Percentiles rank a stretch among this genome's conserved stretches.
Conservation (phyloP, 202 grass and related monocot genomes). For the Schoenoplectus tabernaemontani region DNA sequence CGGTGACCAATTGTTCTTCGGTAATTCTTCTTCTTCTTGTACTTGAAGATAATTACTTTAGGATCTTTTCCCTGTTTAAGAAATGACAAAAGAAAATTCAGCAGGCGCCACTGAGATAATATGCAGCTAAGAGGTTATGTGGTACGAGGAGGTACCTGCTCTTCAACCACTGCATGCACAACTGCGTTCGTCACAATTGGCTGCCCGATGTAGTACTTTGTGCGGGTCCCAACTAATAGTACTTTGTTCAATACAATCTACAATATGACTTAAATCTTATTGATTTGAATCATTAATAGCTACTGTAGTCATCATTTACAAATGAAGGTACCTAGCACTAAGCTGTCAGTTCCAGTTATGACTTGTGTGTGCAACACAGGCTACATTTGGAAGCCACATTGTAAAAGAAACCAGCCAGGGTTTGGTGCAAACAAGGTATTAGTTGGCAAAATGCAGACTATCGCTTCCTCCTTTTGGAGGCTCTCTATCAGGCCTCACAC, state of each 20-base stretch:
- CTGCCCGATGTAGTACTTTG: constrained; percentile 81
- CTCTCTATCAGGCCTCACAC: not conserved
- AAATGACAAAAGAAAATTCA: constrained; percentile 28
- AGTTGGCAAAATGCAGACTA: not conserved
- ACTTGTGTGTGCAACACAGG: too few relatives aligned
- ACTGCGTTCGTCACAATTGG: constrained; percentile 94
- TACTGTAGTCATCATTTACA: not conserved
- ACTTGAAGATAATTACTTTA: constrained; percentile 90
- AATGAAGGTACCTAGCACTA: not conserved
- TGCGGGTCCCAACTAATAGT: constrained; percentile 76
- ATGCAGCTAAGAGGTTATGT: not conserved
- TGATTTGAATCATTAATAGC: constrained; percentile 13
- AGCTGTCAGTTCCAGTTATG: not conserved
- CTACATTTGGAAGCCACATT: not conserved
- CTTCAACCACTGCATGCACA: constrained; percentile 86
- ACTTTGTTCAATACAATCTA: constrained; percentile 99
- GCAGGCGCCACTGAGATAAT: not conserved
- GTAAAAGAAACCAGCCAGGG: not conserved
- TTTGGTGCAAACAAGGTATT: not conserved
- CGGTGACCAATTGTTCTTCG: constrained; percentile 75
- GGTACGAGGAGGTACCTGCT: constrained; percentile 44
- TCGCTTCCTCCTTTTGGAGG: not conserved
- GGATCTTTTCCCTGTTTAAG: constrained; percentile 58
- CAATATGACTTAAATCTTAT: not conserved
- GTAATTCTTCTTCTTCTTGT: constrained; percentile 98